A percentile compares a stretch with the other conserved stretches of the same genome.
Evolutionary conservation across 306 rosid genomes (phyloP).

Genomic region (Gleditsia sinensis): DNA sequence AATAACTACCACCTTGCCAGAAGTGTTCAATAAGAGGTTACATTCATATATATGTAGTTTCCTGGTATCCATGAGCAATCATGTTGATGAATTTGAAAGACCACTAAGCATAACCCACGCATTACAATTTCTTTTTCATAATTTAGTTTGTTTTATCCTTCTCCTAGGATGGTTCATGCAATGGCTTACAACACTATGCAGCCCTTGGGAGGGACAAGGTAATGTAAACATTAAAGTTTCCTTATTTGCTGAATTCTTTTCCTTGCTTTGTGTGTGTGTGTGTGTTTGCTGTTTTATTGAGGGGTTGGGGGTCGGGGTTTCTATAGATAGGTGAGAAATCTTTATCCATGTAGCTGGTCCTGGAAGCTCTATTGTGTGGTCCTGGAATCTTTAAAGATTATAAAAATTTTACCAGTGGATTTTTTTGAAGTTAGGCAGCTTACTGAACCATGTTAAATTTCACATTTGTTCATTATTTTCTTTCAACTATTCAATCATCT

Average conservation of each 20-base stretch:
- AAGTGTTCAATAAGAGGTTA: too few species aligned
- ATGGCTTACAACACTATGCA: conserved; percentile 99
- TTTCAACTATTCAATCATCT: not conserved
- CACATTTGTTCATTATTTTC: not conserved
- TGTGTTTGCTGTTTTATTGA: not conserved
- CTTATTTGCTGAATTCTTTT: not conserved
- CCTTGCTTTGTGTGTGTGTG: not conserved
- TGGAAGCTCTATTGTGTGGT: not conserved
- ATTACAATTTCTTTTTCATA: conserved; percentile 13
- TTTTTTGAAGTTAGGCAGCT: not conserved
- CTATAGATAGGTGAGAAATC: too few species aligned
- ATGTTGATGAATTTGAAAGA: conserved; percentile 31
- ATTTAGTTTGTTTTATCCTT: conserved; percentile 12
- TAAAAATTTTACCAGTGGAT: not conserved
- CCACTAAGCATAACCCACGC: conserved; percentile 5
- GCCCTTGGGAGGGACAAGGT: conserved; percentile 99
- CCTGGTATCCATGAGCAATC: not conserved
- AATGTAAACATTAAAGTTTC: conserved; percentile 15
- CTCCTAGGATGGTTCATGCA: conserved; percentile 97
- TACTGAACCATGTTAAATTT: not conserved
- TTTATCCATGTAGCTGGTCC: not conserved
- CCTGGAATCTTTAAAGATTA: not conserved
- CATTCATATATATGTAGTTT: not conserved
- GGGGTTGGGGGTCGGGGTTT: not conserved
- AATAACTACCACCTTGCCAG: not conserved